Conservation (phyloP, 2,329 filamentous ascomycete genomes). For the Curvularia lunata region DNA sequence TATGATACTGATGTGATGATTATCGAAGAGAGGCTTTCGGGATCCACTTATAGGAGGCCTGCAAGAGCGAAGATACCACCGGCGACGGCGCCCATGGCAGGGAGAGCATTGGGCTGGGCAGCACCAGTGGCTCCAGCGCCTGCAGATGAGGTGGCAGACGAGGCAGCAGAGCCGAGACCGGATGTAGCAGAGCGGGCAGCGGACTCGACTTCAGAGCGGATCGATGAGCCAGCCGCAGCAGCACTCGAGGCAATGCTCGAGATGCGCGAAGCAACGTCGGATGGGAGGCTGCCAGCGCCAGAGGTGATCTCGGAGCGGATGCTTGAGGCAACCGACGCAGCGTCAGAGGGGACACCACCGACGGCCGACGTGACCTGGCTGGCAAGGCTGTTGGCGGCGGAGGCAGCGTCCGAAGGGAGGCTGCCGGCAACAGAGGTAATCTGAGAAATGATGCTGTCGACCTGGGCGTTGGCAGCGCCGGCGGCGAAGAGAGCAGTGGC, state of each 20-base stretch:
- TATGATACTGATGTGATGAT: slow-evolving; percentile 4
- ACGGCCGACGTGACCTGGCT: slow-evolving; percentile 21
- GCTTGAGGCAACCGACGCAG: slow-evolving; percentile 21
- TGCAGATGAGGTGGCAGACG: slow-evolving; percentile 11
- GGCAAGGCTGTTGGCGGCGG: slow-evolving; percentile 18
- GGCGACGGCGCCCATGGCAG: slow-evolving; percentile 41
- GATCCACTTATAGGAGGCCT: slow-evolving; percentile 41
- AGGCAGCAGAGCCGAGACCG: background rate
- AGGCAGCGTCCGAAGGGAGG: slow-evolving; percentile 20
- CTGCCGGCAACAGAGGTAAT: slow-evolving; percentile 22
- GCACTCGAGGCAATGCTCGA: slow-evolving; percentile 17
- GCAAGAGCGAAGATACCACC: slow-evolving; percentile 41
- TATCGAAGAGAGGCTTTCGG: background rate
- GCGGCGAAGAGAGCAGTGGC: slow-evolving; percentile 39
- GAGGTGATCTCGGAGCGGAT: slow-evolving; percentile 20
- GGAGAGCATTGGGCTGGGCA: slow-evolving; percentile 34
- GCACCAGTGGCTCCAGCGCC: slow-evolving; percentile 23
- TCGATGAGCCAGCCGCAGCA: slow-evolving; percentile 21
- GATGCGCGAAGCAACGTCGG: slow-evolving; percentile 12
- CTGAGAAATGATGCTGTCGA: slow-evolving; percentile 30
- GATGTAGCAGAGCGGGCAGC: slow-evolving; percentile 9
- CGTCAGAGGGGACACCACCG: slow-evolving; percentile 17
- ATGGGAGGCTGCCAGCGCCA: background rate
- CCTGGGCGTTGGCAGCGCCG: slow-evolving; percentile 39
- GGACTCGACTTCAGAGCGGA: slow-evolving; percentile 23